Base-by-base conservation (phyloP, 2,329 filamentous ascomycete species). In the Colletotrichum costaricense region DNA sequence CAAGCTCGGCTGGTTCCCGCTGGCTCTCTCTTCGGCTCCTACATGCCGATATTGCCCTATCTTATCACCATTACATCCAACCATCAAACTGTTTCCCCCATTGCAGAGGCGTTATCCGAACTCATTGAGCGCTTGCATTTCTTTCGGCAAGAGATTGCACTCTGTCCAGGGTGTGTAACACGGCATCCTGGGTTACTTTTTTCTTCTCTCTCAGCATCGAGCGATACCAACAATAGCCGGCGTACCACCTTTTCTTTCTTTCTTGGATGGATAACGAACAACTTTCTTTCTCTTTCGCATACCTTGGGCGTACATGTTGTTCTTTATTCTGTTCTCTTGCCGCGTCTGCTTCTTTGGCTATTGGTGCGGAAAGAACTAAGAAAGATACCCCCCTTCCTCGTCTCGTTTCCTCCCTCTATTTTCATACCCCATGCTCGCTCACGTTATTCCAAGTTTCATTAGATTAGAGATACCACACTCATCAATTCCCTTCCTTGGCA, bases 391-490 rank as follows among this genome's bases (percentile, higher is more conserved):
- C 35, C 19, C n/a, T 55, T 22, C 46, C 33, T 12, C 11, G 33
- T 35, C 33, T 12, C 33, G 33, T 35, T 35, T 19, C 38, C 38
- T 19, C 42, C 42, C 42, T 11, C 19, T 22, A 5, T n/a, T 49
- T 49, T 22, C n/a, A 49, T n/a, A 49, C 42, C 42, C 42, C 42
- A 58, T 54, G 38, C 52, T 73, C 30, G 52, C 60, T 64, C 46
- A 73, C 35, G 54, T 33, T 55, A 26, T 26, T 59, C 22, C 60
- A 35, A 28, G 52, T 26, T 22, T 63, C 14, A 1, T 52, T 62
- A 71, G 67, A 73, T 66, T 42, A 66, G 60, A n/a, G 16, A 71
- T 71, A 71, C 67, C 71, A 73, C 38, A 49, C 65, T 63, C 28
- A 35, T 19, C 54, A 49, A 28, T 24, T 24, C 35, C 33, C 16